Evolutionary conservation across 2,329 filamentous ascomycete species (phyloP), one percentile per base, ranked within the genome.

Genomic region (Aspergillus bombycis): DNA sequence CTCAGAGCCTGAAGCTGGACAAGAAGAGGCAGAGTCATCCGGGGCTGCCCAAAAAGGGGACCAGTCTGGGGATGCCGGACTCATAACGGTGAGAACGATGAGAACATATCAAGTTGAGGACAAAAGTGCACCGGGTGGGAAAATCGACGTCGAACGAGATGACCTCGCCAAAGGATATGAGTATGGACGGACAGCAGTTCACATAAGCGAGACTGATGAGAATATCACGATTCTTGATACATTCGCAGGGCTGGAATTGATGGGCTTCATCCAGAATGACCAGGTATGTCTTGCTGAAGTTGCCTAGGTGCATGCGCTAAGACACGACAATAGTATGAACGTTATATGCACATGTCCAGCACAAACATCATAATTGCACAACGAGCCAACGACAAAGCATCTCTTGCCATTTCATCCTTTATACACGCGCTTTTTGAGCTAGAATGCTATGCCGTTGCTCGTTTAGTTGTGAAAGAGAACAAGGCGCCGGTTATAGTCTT

Each of bases 81-180:
- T 97, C 46, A 85, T 89, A 0, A 84, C 86, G 1, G 91, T 98
- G n/a, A 90, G 89, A 70, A 90, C 87, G 63, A 84, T 89, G n/a
- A 88, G 92, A 48, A 88, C 88, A 1, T 99, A 98, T 78, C 90
- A 90, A 71, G 86, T 98, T 63, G 86, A 89, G 43, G 92, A 97
- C 65, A 85, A 90, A 6, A 82, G 86, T 45, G 89, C 88, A 0
- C 88, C 90, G 0, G 93, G 92, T 19, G 91, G 91, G 14, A 96
- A 94, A 79, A 85, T 85, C 60, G 92, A 97, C 59, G 89, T 99
- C 30, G 88, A 91, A 32, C 88, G 88, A 62, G 93, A 96, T 16
- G 87, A 92, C 19, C 84, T 99, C 43, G 92, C 92, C n/a, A 96
- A 93, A 75, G 95, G 95, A 0, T 99, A 94, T 72, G 89, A 93